phyloP scores from a whole-genome alignment of 805 yeast genomes.

The Candida caryicola region DNA sequence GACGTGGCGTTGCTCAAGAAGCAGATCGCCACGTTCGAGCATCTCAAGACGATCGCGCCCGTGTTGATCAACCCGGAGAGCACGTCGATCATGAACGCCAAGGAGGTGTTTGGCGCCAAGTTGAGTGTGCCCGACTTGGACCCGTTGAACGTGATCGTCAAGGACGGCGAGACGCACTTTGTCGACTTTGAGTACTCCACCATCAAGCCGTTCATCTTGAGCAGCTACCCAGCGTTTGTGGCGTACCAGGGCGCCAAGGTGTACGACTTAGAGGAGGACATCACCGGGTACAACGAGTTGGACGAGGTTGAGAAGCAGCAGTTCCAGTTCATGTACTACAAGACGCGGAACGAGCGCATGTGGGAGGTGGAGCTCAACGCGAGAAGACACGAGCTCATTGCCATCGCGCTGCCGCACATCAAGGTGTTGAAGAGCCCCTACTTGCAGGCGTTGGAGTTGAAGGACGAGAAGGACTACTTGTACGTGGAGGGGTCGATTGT shows the following conservation, averaged over 20 bases:
- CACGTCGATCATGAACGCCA: slow-evolving; percentile 57
- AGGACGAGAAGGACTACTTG: slow-evolving; percentile 56
- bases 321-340: slow-evolving; percentile 79
- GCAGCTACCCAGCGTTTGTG: slow-evolving; percentile 77
- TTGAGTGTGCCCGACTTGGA: slow-evolving; percentile 80
- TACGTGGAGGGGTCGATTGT: slow-evolving; percentile 64
- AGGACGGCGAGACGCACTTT: slow-evolving; percentile 44
- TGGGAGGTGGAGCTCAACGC: slow-evolving; percentile 80
- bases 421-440: slow-evolving; percentile 70
- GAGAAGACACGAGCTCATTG: slow-evolving; percentile 62
- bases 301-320: slow-evolving; percentile 74
- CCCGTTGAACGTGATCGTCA: slow-evolving; percentile 76
- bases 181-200: slow-evolving; percentile 81
- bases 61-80: slow-evolving; percentile 54
- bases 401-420: slow-evolving; percentile 79
- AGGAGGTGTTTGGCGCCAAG: slow-evolving; percentile 67
- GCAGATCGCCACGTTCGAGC: slow-evolving; percentile 60
- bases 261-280: slow-evolving; percentile 69
- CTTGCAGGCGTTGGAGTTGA: slow-evolving; percentile 56
- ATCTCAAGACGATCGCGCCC: slow-evolving; percentile 55
- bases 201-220: slow-evolving; percentile 78
- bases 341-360: slow-evolving; percentile 86
- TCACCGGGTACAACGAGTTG: slow-evolving; percentile 65
- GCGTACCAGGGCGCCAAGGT: slow-evolving; percentile 87
- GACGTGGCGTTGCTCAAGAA: slow-evolving; percentile 42